These are phyloP conservation scores for Boechera retrofracta DNA, from an alignment of 345 rosid species.

Conservation along the genomic window DNA sequence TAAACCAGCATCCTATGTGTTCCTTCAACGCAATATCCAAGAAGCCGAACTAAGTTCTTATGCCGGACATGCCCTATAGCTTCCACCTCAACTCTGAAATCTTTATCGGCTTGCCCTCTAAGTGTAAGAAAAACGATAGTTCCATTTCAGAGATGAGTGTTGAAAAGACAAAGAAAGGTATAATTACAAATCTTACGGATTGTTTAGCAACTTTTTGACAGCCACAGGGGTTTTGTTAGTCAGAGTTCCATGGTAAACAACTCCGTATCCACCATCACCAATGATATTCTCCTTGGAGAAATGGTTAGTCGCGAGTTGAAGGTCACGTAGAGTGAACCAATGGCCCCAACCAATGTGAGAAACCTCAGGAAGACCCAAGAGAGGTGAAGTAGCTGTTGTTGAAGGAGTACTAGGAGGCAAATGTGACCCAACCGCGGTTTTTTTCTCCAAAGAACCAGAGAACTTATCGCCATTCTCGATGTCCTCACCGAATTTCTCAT, in stretches of 20 bases:
- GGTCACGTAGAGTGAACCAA: conserved; percentile 96
- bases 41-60: conserved; percentile 92
- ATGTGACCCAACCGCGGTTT: conserved; percentile 55
- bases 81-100: conserved; percentile 94
- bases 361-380: conserved; percentile 81
- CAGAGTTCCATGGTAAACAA: conserved; percentile 81
- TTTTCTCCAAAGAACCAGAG: conserved; percentile 64
- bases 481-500: conserved; percentile 67
- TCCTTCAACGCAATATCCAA: conserved; percentile 97
- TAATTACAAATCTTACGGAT: conserved; percentile 62
- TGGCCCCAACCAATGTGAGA: conserved; percentile 98
- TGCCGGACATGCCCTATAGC: conserved; percentile 97
- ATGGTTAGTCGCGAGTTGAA: conserved; percentile 75
- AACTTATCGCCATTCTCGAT: conserved; percentile 69
- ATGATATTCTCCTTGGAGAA: conserved; percentile 84
- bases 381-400: conserved; percentile 69
- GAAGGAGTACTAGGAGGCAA: conserved; percentile 62
- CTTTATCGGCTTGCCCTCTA: conserved; percentile 98
- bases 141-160: conserved; percentile 28
- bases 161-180: conserved; percentile 4
- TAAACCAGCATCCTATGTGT: conserved; percentile 90
- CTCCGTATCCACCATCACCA: conserved; percentile 98
- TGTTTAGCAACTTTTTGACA: conserved; percentile 92
- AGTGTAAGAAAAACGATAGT: background rate
- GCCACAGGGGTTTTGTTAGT: conserved; percentile 82